phyloP scores from a whole-genome alignment of 768 basidiomycete genomes.

The Chalciporus pseudorubinellus region DNA sequence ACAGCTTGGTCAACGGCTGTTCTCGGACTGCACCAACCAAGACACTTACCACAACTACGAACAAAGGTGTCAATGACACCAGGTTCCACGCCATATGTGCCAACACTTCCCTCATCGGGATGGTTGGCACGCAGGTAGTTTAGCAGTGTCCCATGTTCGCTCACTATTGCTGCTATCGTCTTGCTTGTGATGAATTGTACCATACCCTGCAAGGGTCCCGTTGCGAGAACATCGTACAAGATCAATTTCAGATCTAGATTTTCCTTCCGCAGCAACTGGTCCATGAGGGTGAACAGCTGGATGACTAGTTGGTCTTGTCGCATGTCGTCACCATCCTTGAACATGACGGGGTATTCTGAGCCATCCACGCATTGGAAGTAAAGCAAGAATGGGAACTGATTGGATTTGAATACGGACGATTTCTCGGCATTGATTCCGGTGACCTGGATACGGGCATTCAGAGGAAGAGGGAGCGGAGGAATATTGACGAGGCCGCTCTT shows the following conservation, averaged over 20 bases:
- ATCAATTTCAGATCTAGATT: slow-evolving; percentile 90
- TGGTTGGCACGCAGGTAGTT: slow-evolving; percentile 84
- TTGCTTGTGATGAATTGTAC: slow-evolving; percentile 94
- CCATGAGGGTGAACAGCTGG: slow-evolving; percentile 99
- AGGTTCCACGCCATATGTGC: slow-evolving; percentile 93
- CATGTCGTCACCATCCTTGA: slow-evolving; percentile 99
- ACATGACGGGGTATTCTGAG: slow-evolving; percentile 89
- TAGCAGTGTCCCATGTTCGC: slow-evolving; percentile 83
- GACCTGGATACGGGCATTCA: slow-evolving; percentile 83
- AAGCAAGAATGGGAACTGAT: slow-evolving; percentile 86
- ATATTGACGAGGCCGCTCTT: slow-evolving; percentile 84
- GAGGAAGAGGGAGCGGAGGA: slow-evolving; percentile 79
- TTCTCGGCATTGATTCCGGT: slow-evolving; percentile 89
- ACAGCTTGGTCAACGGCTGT: slow-evolving; percentile 13
- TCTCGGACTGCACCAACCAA: slow-evolving; percentile 10
- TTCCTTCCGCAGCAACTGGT: slow-evolving; percentile 87
- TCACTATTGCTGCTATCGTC: slow-evolving; percentile 91
- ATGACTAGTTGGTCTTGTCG: slow-evolving; percentile 98
- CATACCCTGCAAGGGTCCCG: slow-evolving; percentile 91
- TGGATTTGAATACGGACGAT: slow-evolving; percentile 96
- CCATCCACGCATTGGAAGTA: slow-evolving; percentile 87
- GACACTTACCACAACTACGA: slow-evolving; percentile 82
- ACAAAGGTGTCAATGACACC: slow-evolving; percentile 95
- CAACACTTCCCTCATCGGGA: slow-evolving; percentile 93
- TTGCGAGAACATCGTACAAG: slow-evolving; percentile 92